Evolutionary conservation across 1,284 basidiomycete species (phyloP).

Genomic region (Filobasidium uniguttulatum): DNA sequence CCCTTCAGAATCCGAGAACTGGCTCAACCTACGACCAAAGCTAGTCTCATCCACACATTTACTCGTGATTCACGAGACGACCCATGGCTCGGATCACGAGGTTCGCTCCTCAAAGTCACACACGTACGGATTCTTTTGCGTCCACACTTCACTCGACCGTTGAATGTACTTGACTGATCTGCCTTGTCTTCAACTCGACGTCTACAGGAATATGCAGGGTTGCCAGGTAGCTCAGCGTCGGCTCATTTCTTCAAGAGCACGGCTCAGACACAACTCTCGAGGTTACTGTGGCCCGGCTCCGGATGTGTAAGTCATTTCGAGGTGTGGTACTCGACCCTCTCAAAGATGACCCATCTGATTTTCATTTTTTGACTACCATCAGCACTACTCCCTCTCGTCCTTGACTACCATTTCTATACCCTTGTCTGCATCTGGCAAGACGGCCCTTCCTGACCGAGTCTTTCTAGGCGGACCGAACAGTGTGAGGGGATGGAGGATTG

Average conservation of each 20-base stretch:
- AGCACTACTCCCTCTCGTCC: slow-evolving; percentile 34
- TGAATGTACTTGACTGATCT: too few species aligned
- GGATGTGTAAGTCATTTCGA: slow-evolving; percentile 28
- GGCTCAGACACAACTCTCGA: slow-evolving; percentile 51
- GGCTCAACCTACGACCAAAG: slow-evolving; percentile 68
- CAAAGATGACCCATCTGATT: too few species aligned
- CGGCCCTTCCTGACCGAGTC: slow-evolving; percentile 67
- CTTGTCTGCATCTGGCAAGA: slow-evolving; percentile 18
- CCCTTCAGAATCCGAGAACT: slow-evolving; percentile 58
- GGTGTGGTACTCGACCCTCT: neutral
- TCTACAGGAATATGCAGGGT: slow-evolving; percentile 55
- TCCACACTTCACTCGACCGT: slow-evolving; percentile 5
- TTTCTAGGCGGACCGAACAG: slow-evolving; percentile 89
- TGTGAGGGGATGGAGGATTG: slow-evolving; percentile 70
- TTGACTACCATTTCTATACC: slow-evolving; percentile 31
- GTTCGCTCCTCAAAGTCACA: slow-evolving; percentile 48
- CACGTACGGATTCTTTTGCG: slow-evolving; percentile 34
- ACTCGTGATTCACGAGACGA: slow-evolving; percentile 69
- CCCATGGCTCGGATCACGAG: slow-evolving; percentile 49
- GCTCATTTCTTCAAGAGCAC: slow-evolving; percentile 57
- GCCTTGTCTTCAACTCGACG: neutral
- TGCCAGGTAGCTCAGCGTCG: slow-evolving; percentile 50
- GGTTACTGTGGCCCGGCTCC: slow-evolving; percentile 41
- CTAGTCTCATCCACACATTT: slow-evolving; percentile 66
- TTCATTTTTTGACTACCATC: neutral